A percentile compares a stretch with the other conserved stretches of the same genome.
Conservation (phyloP, 2,329 filamentous ascomycete species). For the Ustilaginoidea virens region DNA sequence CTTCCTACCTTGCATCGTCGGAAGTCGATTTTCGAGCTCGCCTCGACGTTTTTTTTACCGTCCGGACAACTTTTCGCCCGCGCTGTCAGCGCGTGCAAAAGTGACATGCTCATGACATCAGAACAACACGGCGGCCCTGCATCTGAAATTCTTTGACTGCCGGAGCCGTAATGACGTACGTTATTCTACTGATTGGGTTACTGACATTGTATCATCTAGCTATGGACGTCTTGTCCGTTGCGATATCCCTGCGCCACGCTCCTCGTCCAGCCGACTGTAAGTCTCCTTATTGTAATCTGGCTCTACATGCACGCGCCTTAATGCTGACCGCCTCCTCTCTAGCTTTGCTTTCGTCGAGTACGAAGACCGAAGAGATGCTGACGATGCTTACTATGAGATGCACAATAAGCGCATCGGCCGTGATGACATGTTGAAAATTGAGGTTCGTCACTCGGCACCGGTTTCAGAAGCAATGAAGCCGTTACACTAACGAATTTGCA, state of each 20-base stretch:
- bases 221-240: constrained; percentile 97
- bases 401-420: constrained; percentile 97
- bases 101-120: constrained; percentile 5
- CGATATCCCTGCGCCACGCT: constrained; percentile 92
- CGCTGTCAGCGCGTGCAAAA: constrained; percentile 8
- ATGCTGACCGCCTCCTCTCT: neutral
- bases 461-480: neutral
- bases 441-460: constrained; percentile 44
- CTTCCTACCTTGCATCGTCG: constrained; percentile 9
- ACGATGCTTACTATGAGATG: constrained; percentile 99
- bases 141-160: constrained; percentile 1
- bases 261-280: constrained; percentile 88
- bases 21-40: constrained; percentile 14
- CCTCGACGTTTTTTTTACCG: constrained; percentile 12
- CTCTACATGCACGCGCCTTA: neutral
- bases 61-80: constrained; percentile 12
- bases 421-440: constrained; percentile 93
- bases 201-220: constrained; percentile 34
- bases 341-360: constrained; percentile 98
- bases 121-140: constrained; percentile 3
- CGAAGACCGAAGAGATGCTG: constrained; percentile 92
- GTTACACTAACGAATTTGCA: constrained; percentile 21
- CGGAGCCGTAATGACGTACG: constrained; percentile 1
- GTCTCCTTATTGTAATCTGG: constrained; percentile 22
- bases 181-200: constrained; percentile 3